Base-by-base conservation (phyloP, 2,329 filamentous ascomycete genomes). In the Cladosporium sp. region DNA sequence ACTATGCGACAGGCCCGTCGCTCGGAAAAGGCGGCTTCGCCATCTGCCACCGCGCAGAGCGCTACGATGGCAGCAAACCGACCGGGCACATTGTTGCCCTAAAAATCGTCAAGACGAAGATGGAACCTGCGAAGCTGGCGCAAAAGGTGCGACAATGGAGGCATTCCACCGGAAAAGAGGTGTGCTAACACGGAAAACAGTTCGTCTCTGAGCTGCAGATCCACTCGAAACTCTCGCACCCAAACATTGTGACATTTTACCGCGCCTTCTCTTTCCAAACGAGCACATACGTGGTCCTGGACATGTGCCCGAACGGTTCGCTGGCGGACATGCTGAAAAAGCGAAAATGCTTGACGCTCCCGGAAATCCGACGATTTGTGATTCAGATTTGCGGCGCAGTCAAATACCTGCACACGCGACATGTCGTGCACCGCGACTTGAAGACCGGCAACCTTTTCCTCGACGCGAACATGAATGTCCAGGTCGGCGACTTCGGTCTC, bases 391-490 rank as follows among this genome's bases (percentile, higher is more conserved):
- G 92, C 59, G 93, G 93, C 34, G 93, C 93, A 35, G 92, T 98
- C 72, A 97, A 97, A 72, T 98, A 98, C 68, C 87, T 98, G 77
- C 95, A 98, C 70, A 84, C 84, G 65, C 87, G 95, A 67, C 93
- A 92, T 59, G 95, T 98, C 57, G 95, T 97, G 46, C 93, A 98
- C 71, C 84, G 93, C 46, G 93, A 98, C 70, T 73, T 98, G 62
- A 98, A 98, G 73, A 97, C 96, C 77, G 95, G 93, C 45, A 98
- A 98, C 68, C 85, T 98, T 60, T 98, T 98, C 65, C 78, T 98
- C 49, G 93, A 98, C 69, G 82, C 83, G 50, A 79, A 90, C 60
- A 96, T 98, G 92, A 95, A 98, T 65, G 86, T 95, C 63, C 98
- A 98, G 69, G 89, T 98, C 63, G 93, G 93, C 42, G 93, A 98